phyloP scores from a whole-genome alignment of 2,329 filamentous ascomycete genomes.

The Stromatinia cepivora region DNA sequence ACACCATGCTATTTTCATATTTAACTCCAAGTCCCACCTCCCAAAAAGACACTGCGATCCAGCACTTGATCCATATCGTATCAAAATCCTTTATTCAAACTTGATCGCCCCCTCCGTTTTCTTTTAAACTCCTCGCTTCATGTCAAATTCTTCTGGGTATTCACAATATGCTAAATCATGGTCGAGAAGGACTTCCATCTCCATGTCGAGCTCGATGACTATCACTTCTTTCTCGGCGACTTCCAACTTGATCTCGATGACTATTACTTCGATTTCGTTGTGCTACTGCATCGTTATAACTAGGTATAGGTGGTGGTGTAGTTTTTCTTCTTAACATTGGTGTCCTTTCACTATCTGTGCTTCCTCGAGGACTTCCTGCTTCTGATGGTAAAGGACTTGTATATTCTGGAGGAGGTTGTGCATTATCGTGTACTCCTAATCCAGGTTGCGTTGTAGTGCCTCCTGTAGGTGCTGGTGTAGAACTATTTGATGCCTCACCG shows the following conservation, averaged over 20 bases:
- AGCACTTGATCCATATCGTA: conserved; percentile 7
- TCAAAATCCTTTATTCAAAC: conserved; percentile 23
- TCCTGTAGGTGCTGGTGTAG: conserved; percentile 34
- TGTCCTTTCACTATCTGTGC: conserved; percentile 54
- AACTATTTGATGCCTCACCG: conserved; percentile 48
- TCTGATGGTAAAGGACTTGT: conserved; percentile 63
- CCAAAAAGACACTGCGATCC: not conserved
- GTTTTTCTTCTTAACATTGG: conserved; percentile 48
- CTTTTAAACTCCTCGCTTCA: conserved; percentile 7
- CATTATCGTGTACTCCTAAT: conserved; percentile 47
- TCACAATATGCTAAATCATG: conserved; percentile 25
- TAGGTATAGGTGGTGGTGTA: conserved; percentile 42
- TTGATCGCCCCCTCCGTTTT: not conserved
- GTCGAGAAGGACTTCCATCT: conserved; percentile 24
- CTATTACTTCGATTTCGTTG: conserved; percentile 35
- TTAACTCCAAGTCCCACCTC: conserved; percentile 11
- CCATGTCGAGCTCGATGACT: conserved; percentile 30
- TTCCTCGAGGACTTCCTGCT: conserved; percentile 49
- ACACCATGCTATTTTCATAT: conserved; percentile 17
- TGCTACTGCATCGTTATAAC: conserved; percentile 41
- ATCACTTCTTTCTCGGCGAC: conserved; percentile 25
- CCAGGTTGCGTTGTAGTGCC: conserved; percentile 29
- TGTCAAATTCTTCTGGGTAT: not conserved
- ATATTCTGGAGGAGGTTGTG: conserved; percentile 70
- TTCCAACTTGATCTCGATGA: conserved; percentile 28